These are phyloP conservation scores for Pisolithus microcarpus DNA, from an alignment of 768 basidiomycete genomes.

Conservation along the genomic window DNA sequence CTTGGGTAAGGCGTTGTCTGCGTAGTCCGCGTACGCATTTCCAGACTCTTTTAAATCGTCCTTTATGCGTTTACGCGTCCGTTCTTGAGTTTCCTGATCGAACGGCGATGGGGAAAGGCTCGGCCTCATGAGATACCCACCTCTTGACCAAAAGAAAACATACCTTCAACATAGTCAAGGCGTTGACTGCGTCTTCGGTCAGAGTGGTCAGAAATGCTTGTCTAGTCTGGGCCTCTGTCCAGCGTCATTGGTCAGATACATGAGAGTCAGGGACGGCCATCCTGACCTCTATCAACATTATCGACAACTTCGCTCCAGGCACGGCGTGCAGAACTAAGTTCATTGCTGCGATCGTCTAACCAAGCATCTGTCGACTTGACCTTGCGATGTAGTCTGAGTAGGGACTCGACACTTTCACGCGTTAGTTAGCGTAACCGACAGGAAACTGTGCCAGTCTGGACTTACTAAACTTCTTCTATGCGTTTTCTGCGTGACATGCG, in stretches of 20 bases:
- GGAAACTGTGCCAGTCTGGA: not conserved
- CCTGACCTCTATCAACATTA: slow-evolving; percentile 71
- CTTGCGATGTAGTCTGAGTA: slow-evolving; percentile 67
- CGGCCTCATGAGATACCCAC: not conserved
- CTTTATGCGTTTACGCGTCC: slow-evolving; percentile 86
- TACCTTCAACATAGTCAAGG: slow-evolving; percentile 63
- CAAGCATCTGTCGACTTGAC: slow-evolving; percentile 61
- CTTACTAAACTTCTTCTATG: slow-evolving; percentile 83
- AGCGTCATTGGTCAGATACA: slow-evolving; percentile 5
- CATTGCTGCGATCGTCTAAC: slow-evolving; percentile 60
- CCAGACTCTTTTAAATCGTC: slow-evolving; percentile 82
- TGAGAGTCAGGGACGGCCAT: not conserved
- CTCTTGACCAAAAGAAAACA: not conserved
- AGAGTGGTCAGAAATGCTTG: slow-evolving; percentile 73
- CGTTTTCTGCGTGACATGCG: slow-evolving; percentile 45
- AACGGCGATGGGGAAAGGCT: not conserved
- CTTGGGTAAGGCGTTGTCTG: slow-evolving; percentile 71
- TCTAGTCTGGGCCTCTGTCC: slow-evolving; percentile 71
- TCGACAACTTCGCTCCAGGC: slow-evolving; percentile 85
- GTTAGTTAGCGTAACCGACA: slow-evolving; percentile 1
- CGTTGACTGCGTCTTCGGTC: slow-evolving; percentile 63
- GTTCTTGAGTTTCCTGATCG: slow-evolving; percentile 76
- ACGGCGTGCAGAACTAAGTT: slow-evolving; percentile 54
- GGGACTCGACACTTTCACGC: slow-evolving; percentile 56
- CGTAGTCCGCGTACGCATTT: slow-evolving; percentile 73